Percentiles rank a stretch among this genome's conserved stretches.
Evolutionary conservation across 2,329 filamentous ascomycete genomes (phyloP).

Genomic region (Claviceps sp.): DNA sequence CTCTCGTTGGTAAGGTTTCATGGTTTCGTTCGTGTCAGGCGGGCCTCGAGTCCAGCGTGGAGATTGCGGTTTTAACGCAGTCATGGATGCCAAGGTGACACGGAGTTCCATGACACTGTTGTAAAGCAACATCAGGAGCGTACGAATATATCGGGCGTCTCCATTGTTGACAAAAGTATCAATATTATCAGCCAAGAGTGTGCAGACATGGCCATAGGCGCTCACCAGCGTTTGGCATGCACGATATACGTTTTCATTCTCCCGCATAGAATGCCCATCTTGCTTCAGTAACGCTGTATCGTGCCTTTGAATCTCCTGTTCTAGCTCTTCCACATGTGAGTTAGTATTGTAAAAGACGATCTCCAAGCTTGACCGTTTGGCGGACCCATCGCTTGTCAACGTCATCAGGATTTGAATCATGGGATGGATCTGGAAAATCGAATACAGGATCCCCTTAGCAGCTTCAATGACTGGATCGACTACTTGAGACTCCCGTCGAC

Average conservation of each 20-base stretch:
- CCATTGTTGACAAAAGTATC: constrained; percentile 52
- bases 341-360: constrained; percentile 57
- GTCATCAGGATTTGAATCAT: constrained; percentile 54
- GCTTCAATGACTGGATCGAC: constrained; percentile 50
- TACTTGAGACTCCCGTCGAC: constrained; percentile 46
- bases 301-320: constrained; percentile 51
- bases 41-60: constrained; percentile 8
- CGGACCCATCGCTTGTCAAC: constrained; percentile 45
- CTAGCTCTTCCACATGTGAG: constrained; percentile 51
- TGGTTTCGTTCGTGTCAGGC: constrained; percentile 28
- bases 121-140: constrained; percentile 48
- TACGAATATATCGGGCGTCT: constrained; percentile 53
- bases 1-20: constrained; percentile 37
- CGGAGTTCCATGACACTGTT: constrained; percentile 56
- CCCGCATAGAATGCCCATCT: constrained; percentile 34
- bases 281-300: constrained; percentile 34
- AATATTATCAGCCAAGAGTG: constrained; percentile 46
- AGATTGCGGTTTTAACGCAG: constrained; percentile 13
- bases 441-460: constrained; percentile 53
- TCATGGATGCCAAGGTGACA: constrained; percentile 32
- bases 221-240: constrained; percentile 50
- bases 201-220: constrained; percentile 53
- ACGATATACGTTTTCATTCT: constrained; percentile 50
- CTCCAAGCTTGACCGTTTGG: constrained; percentile 50
- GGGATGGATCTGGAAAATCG: constrained; percentile 54